A percentile compares a stretch with the other conserved stretches of the same genome.
Conservation (phyloP, 768 basidiomycete species). For the Collybia nuda region DNA sequence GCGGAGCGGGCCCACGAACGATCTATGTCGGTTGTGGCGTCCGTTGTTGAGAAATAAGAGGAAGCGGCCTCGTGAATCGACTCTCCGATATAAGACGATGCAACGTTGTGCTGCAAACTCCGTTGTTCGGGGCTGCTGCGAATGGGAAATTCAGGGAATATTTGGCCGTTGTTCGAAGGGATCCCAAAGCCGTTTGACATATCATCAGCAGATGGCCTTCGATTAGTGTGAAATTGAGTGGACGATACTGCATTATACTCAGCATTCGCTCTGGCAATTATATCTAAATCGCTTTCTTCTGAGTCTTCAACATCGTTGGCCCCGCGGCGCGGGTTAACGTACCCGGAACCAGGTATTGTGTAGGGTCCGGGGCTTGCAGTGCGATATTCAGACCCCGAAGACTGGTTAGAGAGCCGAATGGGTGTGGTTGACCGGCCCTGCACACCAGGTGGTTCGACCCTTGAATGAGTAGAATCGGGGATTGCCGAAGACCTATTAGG, state of each 20-base stretch:
- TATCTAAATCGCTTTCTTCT: slow-evolving; percentile 39
- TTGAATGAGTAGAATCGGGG: slow-evolving; percentile 1
- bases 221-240: slow-evolving; percentile 26
- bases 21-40: neutral
- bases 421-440: slow-evolving; percentile 12
- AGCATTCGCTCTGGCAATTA: slow-evolving; percentile 40
- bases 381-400: slow-evolving; percentile 10
- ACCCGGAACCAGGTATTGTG: neutral
- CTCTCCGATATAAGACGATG: slow-evolving; percentile 1
- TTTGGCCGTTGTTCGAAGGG: slow-evolving; percentile 3
- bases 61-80: neutral
- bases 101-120: slow-evolving; percentile 3
- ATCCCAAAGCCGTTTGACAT: neutral
- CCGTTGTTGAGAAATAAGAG: slow-evolving; percentile 5
- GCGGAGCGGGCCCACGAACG: neutral
- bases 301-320: slow-evolving; percentile 31
- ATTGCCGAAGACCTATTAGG: slow-evolving; percentile 4
- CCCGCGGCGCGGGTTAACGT: too few species aligned
- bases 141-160: slow-evolving; percentile 15
- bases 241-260: slow-evolving; percentile 39
- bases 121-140: slow-evolving; percentile 17
- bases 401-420: slow-evolving; percentile 1
- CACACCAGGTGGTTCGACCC: neutral
- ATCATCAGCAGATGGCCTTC: slow-evolving; percentile 1
- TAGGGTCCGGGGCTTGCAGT: neutral